Base-by-base conservation (phyloP, 805 yeast species). In the Yamadazyma sp. region DNA sequence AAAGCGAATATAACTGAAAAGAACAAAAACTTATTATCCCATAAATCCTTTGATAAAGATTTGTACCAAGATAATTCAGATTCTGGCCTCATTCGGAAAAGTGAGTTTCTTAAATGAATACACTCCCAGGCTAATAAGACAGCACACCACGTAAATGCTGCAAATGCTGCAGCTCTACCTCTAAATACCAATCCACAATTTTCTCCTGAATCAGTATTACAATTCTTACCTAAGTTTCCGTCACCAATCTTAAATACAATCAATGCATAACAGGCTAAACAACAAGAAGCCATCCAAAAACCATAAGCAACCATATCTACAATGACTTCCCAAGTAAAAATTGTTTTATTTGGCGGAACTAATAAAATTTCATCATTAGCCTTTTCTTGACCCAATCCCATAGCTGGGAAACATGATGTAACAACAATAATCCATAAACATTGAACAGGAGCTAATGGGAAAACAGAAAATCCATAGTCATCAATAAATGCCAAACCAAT, bases 81-180 rank as follows among this genome's bases (percentile, higher is more conserved):
- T 31, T 78, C 82, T 16, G 84, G 84, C 39, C 80, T 74, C 85
- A 80, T 80, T 35, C 64, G 62, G 59, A 85, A 84, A 42, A 86
- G 65, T 2, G 94, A 85, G 48, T 79, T 68, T 47, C 82, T 68
- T 58, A 79, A 61, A 52, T 84, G 86, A 39, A 84, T 71, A 48
- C 86, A 86, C 60, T 85, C 93, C 93, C 93, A 85, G 1, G 94
- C 93, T 30, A 84, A 65, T 19, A 86, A 55, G 40, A 86, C 69
- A 3, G 91, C 83, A 62, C 89, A 75, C 94, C 95, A 86, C 0
- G 95, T 86, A 80, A 86, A 80, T 1, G 81, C 76, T 1, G 82
- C 82, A 65, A 86, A 86, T 0, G 88, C 75, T 3, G 83, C 76
- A 3, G 94, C 76, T 55, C 96, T 75, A 4, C 88, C 85, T 48